Base-by-base conservation (phyloP, 805 yeast genomes). In the Cyberlindnera xylosilytica region DNA sequence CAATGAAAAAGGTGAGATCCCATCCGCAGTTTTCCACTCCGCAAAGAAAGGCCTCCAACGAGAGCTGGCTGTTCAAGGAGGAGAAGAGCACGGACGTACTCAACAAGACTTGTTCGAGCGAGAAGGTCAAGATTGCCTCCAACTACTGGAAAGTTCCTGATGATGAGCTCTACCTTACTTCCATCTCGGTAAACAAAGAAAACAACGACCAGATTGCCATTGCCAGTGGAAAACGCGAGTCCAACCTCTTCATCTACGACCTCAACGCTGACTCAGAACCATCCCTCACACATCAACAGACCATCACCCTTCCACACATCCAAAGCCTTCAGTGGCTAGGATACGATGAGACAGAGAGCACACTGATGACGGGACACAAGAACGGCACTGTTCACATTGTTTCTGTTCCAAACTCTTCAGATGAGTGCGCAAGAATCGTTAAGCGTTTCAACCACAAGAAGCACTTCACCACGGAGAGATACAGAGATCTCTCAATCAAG, bases 391-490 rank as follows among this genome's bases (percentile, higher is more conserved):
- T 81, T 0, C 87, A 90, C 61, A 60, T 89, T 45, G 77, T 87
- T 3, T 68, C 83, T 15, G 70, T 88, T 8, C 93, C 95, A 1
- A 74, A 71, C 36, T 64, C 76, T 20, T 56, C 67, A 8, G 66
- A 64, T 5, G 72, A 72, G 19, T 68, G 73, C 42, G 96, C 97
- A 0, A 87, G 81, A 58, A 83, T 89, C 17, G 65, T 83, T 47
- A 84, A 80, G 58, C 68, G 95, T 29, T 89, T 82, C 66, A 87
- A 87, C 61, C 97, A 89, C 64, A 67, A 73, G 38, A 81, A 81
- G 51, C 89, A 82, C 56, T 60, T 86, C 41, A 61, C 58, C 23
- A 49, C 60, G 16, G 58, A 57, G 13, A 41, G 47, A 16, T 26
- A 36, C 12, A 46, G 41, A 26, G 47, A 36, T 18, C 39, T 52